Evolutionary conservation across 306 rosid species (phyloP).

Genomic region (Gastrolobium villosum): DNA sequence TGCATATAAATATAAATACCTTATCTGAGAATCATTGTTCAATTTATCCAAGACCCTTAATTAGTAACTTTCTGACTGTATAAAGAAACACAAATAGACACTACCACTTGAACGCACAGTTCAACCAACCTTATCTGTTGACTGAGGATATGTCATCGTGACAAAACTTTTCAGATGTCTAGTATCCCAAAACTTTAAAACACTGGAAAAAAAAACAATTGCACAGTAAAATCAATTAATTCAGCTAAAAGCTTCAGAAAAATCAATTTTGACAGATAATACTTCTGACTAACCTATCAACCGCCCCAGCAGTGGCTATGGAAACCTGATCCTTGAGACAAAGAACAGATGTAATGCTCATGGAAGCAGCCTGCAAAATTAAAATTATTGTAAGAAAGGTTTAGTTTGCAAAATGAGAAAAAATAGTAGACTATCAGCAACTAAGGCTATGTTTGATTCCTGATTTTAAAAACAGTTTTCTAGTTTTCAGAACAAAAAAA

Average conservation of each 20-base stretch:
- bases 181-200: slow-evolving; percentile 95
- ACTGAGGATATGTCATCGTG: slow-evolving; percentile 63
- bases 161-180: slow-evolving; percentile 74
- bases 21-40: background rate
- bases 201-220: slow-evolving; percentile 60
- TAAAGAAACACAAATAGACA: slow-evolving; percentile 14
- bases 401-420: slow-evolving; percentile 31
- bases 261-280: slow-evolving; percentile 1
- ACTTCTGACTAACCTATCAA: slow-evolving; percentile 70
- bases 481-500: no score
- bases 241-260: slow-evolving; percentile 18
- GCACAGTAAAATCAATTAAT: slow-evolving; percentile 17
- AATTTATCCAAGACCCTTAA: slow-evolving; percentile 16
- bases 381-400: slow-evolving; percentile 41
- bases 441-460: no score
- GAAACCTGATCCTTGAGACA: slow-evolving; percentile 88
- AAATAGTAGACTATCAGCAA: slow-evolving; percentile 36
- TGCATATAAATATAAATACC: background rate
- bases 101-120: slow-evolving; percentile 20
- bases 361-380: slow-evolving; percentile 76
- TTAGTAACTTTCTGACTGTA: slow-evolving; percentile 29
- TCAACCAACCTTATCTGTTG: slow-evolving; percentile 72
- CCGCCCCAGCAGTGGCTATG: slow-evolving; percentile 93
- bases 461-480: no score
- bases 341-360: slow-evolving; percentile 93